Base-by-base conservation (phyloP, 2,329 filamentous ascomycete genomes). In the Sphaerulina vaccinii region DNA sequence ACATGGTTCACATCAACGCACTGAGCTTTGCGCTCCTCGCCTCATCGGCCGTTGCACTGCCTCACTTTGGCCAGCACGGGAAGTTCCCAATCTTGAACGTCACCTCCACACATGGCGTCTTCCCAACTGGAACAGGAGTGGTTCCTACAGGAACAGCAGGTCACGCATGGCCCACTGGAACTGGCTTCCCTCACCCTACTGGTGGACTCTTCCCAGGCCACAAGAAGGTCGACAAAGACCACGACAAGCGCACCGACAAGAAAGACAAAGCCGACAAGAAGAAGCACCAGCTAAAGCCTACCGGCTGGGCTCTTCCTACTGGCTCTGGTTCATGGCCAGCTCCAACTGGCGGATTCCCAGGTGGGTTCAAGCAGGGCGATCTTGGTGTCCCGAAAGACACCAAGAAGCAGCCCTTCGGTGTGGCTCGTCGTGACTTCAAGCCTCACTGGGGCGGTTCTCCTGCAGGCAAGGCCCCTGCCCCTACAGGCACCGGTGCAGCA, bases 1-100 rank as follows among this genome's bases (percentile, higher is more conserved):
- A n/a, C 6, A 54, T 54, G 51, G 51, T 48, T 42, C 51, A 43
- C n/a, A 42, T 50, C 46, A 50, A 43, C 38, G 23, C 40, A 18
- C 13, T 50, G 18, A 36, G 42, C 21, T 22, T 54, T 21, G 46
- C 51, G 8, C 46, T 54, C 11, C 32, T 50, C 27, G 18, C 48
- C 16, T 41, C 33, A 22, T 50, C 46, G 3, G 47, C 35, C 21
- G 21, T 49, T 19, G 46, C 51, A 38, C 21, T 45, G 9, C 49
- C 49, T 21, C 41, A 32, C 16, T 22, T 21, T n/a, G 11, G 29
- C 23, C 16, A 40, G 15, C 35, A 23, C 36, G 47, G n/a, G n/a
- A n/a, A 32, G 32, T 43, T n/a, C 33, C 38, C 22, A 19, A 29
- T 19, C 13, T 40, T 33, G 43, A 29, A 18, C 16, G 40, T 41